Base-by-base conservation (phyloP, 306 rosid genomes). In the Malus orientalis region DNA sequence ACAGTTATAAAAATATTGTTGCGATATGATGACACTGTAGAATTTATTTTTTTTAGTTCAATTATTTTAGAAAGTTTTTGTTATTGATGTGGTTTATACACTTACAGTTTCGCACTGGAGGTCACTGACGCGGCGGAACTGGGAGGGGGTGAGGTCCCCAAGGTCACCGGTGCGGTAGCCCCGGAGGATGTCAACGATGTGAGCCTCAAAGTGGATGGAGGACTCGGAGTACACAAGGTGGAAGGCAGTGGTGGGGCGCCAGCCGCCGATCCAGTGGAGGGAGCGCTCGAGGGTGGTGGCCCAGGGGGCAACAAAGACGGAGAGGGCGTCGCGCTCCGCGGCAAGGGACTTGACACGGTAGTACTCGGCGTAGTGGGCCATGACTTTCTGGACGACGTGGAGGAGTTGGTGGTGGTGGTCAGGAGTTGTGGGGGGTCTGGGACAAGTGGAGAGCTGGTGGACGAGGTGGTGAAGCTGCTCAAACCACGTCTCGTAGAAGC, bases 241-340 rank as follows among this genome's bases (percentile, higher is more conserved):
- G 78, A 94, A 94, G 36, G 85, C 86, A 19, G 89, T 91, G 54
- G 98, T 94, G 73, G 98, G 97, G 0, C 98, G 82, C 98, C 98
- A 94, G 0, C 95, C 95, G 0, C 91, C 85, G 51, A 94, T 82
- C 98, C 98, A 91, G 44, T 88, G 89, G 4, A 94, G 93, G 30
- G 91, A 84, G 23, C 93, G 93, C 63, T 94, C 98, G 0, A 94
- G 85, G 1, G 87, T 22, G 76, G 97, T 84, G 69, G 88, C 90
- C 97, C 97, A 90, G 0, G 96, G 98, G 2, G 97, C 84, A 2
- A 77, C 71, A 32, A 88, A 72, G 9, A 90, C 75, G 1, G 74
- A 57, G 3, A 94, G 83, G 0, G 93, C 80, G 27, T 94, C 96
- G 5, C 65, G 72, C 67, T 90, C 87, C 1, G 86, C 73, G 1